Evolutionary conservation across 208 protist species (phyloP).

Genomic region (Leishmania tarentolae): DNA sequence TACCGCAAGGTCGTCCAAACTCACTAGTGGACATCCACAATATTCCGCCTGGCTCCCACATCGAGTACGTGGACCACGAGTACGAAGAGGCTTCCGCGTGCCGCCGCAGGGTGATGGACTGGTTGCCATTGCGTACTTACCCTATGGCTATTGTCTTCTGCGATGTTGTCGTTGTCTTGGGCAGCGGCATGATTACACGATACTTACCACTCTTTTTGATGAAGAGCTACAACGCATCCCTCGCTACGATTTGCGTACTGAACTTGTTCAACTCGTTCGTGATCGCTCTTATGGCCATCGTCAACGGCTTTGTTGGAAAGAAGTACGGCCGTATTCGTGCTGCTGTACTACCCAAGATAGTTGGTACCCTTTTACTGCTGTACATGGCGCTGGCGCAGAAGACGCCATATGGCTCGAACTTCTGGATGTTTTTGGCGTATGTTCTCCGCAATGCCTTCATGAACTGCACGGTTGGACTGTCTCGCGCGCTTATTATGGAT

Average conservation of each 20-base stretch:
- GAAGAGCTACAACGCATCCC: slow-evolving; percentile 47
- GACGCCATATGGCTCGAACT: slow-evolving; percentile 30
- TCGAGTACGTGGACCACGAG: slow-evolving; percentile 50
- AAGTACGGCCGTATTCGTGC: slow-evolving; percentile 56
- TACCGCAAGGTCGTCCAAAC: not conserved
- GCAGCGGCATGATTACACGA: slow-evolving; percentile 78
- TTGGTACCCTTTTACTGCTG: slow-evolving; percentile 52
- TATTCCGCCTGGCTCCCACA: slow-evolving; percentile 16
- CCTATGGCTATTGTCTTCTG: slow-evolving; percentile 43
- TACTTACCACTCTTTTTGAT: slow-evolving; percentile 85
- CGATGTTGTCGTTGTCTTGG: slow-evolving; percentile 51
- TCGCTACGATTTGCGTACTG: slow-evolving; percentile 42
- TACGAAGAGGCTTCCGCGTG: slow-evolving; percentile 38
- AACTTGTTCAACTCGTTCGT: slow-evolving; percentile 49
- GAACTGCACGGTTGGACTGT: slow-evolving; percentile 63
- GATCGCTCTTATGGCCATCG: slow-evolving; percentile 54
- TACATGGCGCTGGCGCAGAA: slow-evolving; percentile 59
- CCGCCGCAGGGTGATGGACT: slow-evolving; percentile 38
- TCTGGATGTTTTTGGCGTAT: slow-evolving; percentile 60
- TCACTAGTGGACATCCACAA: slow-evolving; percentile 22
- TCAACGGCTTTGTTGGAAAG: slow-evolving; percentile 41
- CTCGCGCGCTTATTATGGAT: slow-evolving; percentile 75
- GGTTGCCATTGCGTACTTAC: slow-evolving; percentile 53
- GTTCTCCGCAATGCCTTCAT: slow-evolving; percentile 63
- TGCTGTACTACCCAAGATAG: slow-evolving; percentile 48